Evolutionary conservation across 139 green algal species (phyloP), one percentile per base, ranked within the genome.

Genomic region (Micractinium sp.): DNA sequence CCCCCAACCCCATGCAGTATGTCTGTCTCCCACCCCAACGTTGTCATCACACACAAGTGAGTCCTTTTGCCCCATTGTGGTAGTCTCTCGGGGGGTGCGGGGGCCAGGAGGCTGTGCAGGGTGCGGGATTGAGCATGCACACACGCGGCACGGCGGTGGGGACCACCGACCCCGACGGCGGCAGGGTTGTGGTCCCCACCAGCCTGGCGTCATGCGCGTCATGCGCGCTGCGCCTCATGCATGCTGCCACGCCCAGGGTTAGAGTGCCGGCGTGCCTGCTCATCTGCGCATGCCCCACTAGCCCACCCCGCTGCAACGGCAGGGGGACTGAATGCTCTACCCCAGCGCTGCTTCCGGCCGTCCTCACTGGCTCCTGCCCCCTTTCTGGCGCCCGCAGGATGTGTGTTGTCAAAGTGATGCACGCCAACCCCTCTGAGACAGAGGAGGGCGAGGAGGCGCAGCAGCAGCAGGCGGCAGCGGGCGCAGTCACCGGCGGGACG

Each of bases 11-110:
- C 27, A 16, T 86, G 81, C 81, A 86, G 63, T 66, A 87, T 87
- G 82, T 66, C 35, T 25, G 82, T 87, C 14, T 74, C 41, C 22
- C 87, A 90, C 74, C 87, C 87, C n/a, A 90, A 90, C 13, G 67
- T 90, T 22, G 53, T 90, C 15, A 87, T 79, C 29, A 87, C 60
- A 13, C 47, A 87, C 82, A 87, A 87, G 82, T 83, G 63, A 71
- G 63, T n/a, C n/a, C n/a, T n/a, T n/a, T n/a, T n/a, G n/a, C n/a
- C n/a, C n/a, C n/a, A n/a, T n/a, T n/a, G n/a, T n/a, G n/a, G n/a
- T n/a, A n/a, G n/a, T n/a, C n/a, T n/a, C n/a, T n/a, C n/a, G n/a
- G n/a, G n/a, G n/a, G n/a, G n/a, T n/a, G n/a, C n/a, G n/a, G n/a
- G n/a, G n/a, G n/a, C n/a, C n/a, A n/a, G n/a, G n/a, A n/a, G n/a